These are phyloP conservation scores for Hyphodiscus hymeniophilus DNA, from an alignment of 495 filamentous ascomycete genomes.

Conservation along the genomic window DNA sequence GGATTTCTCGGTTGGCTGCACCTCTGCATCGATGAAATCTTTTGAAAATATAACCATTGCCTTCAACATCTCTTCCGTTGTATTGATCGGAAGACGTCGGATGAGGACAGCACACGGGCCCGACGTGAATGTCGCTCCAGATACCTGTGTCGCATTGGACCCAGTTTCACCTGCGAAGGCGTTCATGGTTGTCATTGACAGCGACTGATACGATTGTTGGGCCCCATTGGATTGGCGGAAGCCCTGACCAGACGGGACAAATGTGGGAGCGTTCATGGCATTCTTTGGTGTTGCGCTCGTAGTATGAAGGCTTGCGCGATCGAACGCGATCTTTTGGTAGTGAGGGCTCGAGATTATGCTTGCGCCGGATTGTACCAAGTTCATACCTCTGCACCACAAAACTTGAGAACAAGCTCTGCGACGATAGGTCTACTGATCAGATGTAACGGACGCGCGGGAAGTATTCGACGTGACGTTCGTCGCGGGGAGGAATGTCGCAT, in stretches of 20 bases:
- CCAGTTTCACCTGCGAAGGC: conserved; percentile 17
- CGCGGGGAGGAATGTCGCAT: neutral
- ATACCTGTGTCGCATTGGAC: conserved; percentile 13
- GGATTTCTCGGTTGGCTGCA: conserved; percentile 54
- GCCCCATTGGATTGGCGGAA: conserved; percentile 19
- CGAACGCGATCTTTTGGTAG: neutral
- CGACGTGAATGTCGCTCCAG: conserved; percentile 10
- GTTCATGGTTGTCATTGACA: conserved; percentile 23
- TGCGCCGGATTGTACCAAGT: conserved; percentile 9
- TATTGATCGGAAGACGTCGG: conserved; percentile 68
- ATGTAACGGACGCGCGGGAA: neutral
- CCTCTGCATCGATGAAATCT: conserved; percentile 66
- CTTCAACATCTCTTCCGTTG: conserved; percentile 61
- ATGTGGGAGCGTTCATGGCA: conserved; percentile 24
- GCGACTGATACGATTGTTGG: conserved; percentile 20
- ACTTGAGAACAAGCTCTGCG: neutral
- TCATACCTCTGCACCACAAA: conserved; percentile 18
- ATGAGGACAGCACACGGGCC: conserved; percentile 39
- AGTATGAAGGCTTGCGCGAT: conserved; percentile 14
- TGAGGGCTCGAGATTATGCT: conserved; percentile 5
- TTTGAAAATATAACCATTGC: conserved; percentile 83
- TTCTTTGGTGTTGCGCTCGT: conserved; percentile 10
- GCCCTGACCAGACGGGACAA: conserved; percentile 18
- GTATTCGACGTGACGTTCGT: neutral
- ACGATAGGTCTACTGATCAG: neutral